Evolutionary conservation across 2,329 filamentous ascomycete species (phyloP), one percentile per base, ranked within the genome.

Genomic region (Epichloe sibirici): DNA sequence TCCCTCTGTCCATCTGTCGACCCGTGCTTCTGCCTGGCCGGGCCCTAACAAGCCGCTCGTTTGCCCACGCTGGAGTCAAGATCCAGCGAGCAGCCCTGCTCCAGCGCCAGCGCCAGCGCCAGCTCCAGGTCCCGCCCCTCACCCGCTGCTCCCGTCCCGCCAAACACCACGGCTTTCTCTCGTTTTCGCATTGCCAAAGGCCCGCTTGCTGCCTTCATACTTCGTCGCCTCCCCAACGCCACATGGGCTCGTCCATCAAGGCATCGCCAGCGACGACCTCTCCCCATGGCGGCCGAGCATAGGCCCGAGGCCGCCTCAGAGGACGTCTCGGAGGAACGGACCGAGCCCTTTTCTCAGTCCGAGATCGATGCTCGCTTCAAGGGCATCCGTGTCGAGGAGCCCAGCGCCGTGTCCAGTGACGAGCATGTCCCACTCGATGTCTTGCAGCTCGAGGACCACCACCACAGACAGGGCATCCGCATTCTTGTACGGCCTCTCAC

Each of bases 281-380:
- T 38, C 44, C 47, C 34, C 49, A 50, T 53, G 60, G 79, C 79
- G 76, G 69, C 68, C 59, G 74, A 77, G 57, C 65, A 68, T 57
- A 72, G 66, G 58, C 58, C 63, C 53, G 66, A 63, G 61, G 60
- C 63, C 58, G 61, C 65, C 59, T 70, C 67, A 44, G 65, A 68
- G 56, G 67, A 62, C 57, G 61, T 62, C 56, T 71, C 70, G 55
- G 70, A 73, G 60, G 77, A 81, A 67, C 75, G 71, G 65, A 82
- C 78, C 46, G 77, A 81, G 65, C 76, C 77, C 9, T 78, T 80
- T 58, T 77, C 78, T 9, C 71, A 78, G 57, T 74, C 75, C 48
- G 77, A 81, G 63, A 72, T 80, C 56, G 72, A 78, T 49, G 66
- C 72, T 28, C 74, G 76, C 17, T 65, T 78, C 54, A 69, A 67